Evolutionary conservation across 1,139 yeast species (phyloP).

Genomic region (Scheffersomyces segobiensis): DNA sequence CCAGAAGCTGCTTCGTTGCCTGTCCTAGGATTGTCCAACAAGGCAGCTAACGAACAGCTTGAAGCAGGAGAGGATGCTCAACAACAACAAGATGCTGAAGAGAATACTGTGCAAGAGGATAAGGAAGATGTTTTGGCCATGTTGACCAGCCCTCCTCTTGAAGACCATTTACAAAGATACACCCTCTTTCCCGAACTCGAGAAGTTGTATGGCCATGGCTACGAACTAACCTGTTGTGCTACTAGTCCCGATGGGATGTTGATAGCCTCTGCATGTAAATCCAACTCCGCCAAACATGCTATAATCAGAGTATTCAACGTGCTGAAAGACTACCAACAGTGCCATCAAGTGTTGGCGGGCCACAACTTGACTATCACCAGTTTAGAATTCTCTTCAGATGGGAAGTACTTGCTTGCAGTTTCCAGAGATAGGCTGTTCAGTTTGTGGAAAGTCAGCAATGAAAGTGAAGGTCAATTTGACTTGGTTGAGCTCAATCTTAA

Average conservation of each 20-base stretch:
- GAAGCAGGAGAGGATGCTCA: constrained; percentile 42
- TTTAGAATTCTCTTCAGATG: constrained; percentile 73
- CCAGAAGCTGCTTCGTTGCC: constrained; percentile 91
- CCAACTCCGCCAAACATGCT: constrained; percentile 83
- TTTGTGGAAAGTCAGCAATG: constrained; percentile 60
- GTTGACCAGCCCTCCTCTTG: constrained; percentile 69
- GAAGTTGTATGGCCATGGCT: constrained; percentile 95
- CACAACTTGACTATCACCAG: constrained; percentile 88
- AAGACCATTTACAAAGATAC: constrained; percentile 86
- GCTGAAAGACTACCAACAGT: constrained; percentile 42
- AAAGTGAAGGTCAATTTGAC: constrained; percentile 40
- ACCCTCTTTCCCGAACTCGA: constrained; percentile 95
- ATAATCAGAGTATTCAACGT: constrained; percentile 76
- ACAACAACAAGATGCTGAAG: constrained; percentile 37
- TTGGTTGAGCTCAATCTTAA: constrained; percentile 53
- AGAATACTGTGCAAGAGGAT: constrained; percentile 33
- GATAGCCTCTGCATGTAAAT: constrained; percentile 89
- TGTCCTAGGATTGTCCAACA: constrained; percentile 90
- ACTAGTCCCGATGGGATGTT: constrained; percentile 63
- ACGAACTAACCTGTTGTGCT: constrained; percentile 83
- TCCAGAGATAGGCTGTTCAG: constrained; percentile 90
- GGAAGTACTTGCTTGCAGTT: constrained; percentile 69
- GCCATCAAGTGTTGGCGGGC: constrained; percentile 43
- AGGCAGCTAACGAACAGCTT: constrained; percentile 61
- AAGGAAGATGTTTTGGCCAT: constrained; percentile 46